Evolutionary conservation across 495 filamentous ascomycete species (phyloP), one percentile per base, ranked within the genome.

Genomic region (Xylaria curta): DNA sequence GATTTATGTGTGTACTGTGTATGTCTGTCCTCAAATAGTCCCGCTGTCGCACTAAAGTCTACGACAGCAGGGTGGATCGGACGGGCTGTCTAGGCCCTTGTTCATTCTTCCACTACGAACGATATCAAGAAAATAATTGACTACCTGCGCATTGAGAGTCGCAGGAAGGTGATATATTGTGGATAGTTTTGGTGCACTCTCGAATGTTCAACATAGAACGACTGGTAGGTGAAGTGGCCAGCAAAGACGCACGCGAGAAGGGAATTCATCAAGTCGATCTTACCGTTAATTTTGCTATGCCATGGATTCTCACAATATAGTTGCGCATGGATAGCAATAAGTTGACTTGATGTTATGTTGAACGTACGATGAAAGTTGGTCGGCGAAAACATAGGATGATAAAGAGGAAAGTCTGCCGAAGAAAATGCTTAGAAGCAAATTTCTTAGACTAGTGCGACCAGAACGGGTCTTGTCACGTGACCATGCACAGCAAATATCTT

Each of bases 11-110:
- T 67, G n/a, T 54, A 28, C 5, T 13, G 15, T 42, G 58, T 28
- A 80, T 89, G 84, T 89, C 75, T 87, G 87, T 87, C 86, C 82
- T 80, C 76, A 72, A 81, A 87, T 88, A 89, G 87, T 89, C 87
- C 87, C 81, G 83, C 82, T 84, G 80, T 80, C 83, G 82, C 82
- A 88, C 83, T 77, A 31, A 59, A 40, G 15, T 81, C 77, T 77
- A 80, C 82, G 81, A 80, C 83, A 85, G 81, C 86, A 84, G 87
- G 87, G 87, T 89, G 87, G 87, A 89, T 84, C 75, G 82, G 86
- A 87, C 87, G 76, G 85, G 87, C 82, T 89, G 87, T 89, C 87
- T 87, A 87, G 85, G 82, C 87, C 85, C 75, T 85, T 80, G 79
- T 70, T 88, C 80, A 71, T 80, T 89, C 83, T 88, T 81, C 86